Evolutionary conservation across 345 rosid species (phyloP).

Genomic region (Trapa bicornis): DNA sequence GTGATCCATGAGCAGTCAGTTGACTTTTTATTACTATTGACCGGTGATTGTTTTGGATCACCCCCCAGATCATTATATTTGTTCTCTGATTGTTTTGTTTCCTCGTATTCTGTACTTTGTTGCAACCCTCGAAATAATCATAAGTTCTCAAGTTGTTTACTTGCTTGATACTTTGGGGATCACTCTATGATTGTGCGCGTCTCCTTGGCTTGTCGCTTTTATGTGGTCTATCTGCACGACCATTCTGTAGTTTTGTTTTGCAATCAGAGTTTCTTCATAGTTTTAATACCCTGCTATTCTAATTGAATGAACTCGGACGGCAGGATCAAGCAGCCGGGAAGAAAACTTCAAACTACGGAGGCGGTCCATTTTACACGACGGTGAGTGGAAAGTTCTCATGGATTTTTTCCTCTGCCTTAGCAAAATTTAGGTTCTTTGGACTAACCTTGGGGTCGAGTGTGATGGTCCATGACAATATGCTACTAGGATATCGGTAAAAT

Average conservation of each 20-base stretch:
- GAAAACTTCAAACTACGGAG: neutral
- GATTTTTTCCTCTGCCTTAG: neutral
- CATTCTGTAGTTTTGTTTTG: neutral
- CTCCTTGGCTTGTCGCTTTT: neutral
- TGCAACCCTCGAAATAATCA: neutral
- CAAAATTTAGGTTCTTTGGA: neutral
- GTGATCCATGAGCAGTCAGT: neutral
- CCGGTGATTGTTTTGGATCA: neutral
- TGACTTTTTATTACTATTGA: neutral
- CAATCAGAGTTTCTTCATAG: neutral
- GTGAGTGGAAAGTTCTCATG: conserved; percentile 3
- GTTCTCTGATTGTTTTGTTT: neutral
- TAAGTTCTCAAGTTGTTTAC: neutral
- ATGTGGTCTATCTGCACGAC: neutral
- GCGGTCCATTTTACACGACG: conserved; percentile 2
- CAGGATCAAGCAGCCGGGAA: conserved; percentile 5
- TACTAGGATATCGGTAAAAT: neutral
- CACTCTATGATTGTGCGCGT: no score
- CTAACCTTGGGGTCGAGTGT: no score
- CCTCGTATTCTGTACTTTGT: neutral
- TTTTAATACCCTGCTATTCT: neutral
- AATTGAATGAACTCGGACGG: neutral
- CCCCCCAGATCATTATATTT: neutral
- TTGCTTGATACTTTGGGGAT: neutral
- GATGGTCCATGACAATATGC: no score